Evolutionary conservation across 192 early-diverging fungal species (phyloP).

Genomic region (Coemansia sp.): DNA sequence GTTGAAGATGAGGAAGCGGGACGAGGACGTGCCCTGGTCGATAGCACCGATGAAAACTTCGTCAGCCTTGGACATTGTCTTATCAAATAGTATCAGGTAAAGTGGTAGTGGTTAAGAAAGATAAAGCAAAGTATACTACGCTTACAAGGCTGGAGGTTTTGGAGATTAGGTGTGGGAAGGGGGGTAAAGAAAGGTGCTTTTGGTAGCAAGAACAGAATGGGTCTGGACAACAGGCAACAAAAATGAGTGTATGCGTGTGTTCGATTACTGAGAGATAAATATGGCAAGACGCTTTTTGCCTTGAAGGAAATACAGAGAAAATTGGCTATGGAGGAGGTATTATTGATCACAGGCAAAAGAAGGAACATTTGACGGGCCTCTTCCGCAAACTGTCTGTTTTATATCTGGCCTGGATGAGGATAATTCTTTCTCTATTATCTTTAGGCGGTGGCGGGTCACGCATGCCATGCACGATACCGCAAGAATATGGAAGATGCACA

Average conservation of each 20-base stretch:
- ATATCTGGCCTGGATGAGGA: not conserved
- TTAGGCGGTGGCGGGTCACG: not conserved
- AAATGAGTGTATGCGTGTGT: too few species aligned
- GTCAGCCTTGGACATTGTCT: conserved; percentile 41
- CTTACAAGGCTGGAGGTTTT: too few species aligned
- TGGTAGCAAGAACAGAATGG: conserved; percentile 1
- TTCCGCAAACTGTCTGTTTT: not conserved
- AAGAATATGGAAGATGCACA: not conserved
- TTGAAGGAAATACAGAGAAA: too few species aligned
- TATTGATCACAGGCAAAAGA: too few species aligned
- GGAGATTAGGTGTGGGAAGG: not conserved
- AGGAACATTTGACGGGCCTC: too few species aligned
- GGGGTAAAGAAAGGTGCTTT: not conserved
- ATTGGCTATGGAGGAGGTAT: too few species aligned
- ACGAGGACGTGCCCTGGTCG: conserved; percentile 91
- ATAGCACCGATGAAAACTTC: conserved; percentile 73
- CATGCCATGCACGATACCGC: not conserved
- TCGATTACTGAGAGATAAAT: too few species aligned
- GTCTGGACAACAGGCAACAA: not conserved
- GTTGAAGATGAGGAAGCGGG: conserved; percentile 92
- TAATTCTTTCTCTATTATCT: not conserved
- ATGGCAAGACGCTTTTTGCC: too few species aligned
- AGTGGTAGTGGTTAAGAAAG: too few species aligned
- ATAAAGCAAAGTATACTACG: too few species aligned
- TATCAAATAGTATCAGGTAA: not conserved